Evolutionary conservation across 371 early-diverging fungal genomes (phyloP).

Genomic region (Haplosporangium sp.): DNA sequence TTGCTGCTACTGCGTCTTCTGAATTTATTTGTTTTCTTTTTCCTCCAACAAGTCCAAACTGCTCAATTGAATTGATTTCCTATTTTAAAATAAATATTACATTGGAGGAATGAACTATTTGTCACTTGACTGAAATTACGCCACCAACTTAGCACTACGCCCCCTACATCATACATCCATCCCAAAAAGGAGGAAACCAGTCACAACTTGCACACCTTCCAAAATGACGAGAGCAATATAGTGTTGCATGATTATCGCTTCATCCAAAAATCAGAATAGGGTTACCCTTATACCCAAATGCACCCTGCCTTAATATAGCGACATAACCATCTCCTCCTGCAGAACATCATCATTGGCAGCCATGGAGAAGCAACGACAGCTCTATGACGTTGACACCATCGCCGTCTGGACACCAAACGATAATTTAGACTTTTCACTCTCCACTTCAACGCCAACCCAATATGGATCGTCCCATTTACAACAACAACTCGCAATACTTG

Average conservation of each 20-base stretch:
- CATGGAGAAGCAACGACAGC: slow-evolving; percentile 55
- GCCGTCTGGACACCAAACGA: slow-evolving; percentile 59
- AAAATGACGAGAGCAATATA: too few relatives aligned
- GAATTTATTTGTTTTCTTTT: slow-evolving; percentile 7
- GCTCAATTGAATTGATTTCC: neutral
- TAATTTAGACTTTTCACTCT: slow-evolving; percentile 24
- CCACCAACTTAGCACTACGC: slow-evolving; percentile 7
- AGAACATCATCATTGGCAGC: slow-evolving; percentile 1
- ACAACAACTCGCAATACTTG: slow-evolving; percentile 27
- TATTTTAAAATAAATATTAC: neutral
- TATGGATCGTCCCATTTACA: neutral
- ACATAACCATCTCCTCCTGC: neutral
- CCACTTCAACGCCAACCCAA: neutral
- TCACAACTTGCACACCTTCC: too few relatives aligned
- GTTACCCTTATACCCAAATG: too few relatives aligned
- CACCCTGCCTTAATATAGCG: neutral
- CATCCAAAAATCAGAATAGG: neutral
- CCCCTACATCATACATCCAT: neutral
- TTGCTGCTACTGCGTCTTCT: slow-evolving; percentile 14
- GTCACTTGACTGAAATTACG: neutral
- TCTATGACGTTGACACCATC: slow-evolving; percentile 59
- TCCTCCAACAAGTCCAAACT: slow-evolving; percentile 26
- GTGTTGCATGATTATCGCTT: neutral
- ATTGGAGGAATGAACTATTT: neutral
- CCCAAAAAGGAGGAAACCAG: neutral